Evolutionary conservation across 106 monocot genomes (phyloP).

Genomic region (Allium fistulosum): DNA sequence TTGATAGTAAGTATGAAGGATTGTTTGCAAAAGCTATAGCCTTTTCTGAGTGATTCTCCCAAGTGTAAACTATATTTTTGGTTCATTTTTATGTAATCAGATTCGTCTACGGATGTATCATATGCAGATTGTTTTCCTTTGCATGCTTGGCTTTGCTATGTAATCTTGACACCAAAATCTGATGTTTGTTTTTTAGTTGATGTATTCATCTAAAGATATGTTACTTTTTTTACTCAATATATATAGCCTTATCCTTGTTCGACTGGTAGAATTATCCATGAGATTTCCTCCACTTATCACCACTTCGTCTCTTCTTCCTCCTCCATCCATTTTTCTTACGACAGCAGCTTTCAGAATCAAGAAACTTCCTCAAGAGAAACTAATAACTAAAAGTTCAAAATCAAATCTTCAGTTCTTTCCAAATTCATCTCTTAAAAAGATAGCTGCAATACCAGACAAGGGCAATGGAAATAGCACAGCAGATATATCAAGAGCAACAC

Average conservation of each 20-base stretch:
- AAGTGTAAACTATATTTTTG: too few species aligned
- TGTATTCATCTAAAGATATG: neutral
- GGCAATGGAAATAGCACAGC: neutral
- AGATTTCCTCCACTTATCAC: neutral
- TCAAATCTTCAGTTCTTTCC: neutral
- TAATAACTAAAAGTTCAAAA: too few species aligned
- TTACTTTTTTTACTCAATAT: too few species aligned
- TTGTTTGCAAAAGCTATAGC: too few species aligned
- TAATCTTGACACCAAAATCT: neutral
- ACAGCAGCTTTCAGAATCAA: neutral
- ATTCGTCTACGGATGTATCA: neutral
- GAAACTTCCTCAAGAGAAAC: too few species aligned
- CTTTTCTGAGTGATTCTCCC: too few species aligned
- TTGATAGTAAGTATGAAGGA: too few species aligned
- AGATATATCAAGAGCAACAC: constrained; percentile 41
- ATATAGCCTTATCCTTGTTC: too few species aligned
- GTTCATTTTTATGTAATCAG: too few species aligned
- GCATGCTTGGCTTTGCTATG: neutral
- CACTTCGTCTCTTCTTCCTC: neutral
- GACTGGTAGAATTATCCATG: too few species aligned
- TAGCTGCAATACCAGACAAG: neutral
- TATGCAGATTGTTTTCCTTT: neutral
- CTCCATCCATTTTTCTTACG: neutral
- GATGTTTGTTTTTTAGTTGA: too few species aligned
- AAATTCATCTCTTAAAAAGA: neutral